Percentiles rank a stretch among this genome's conserved stretches.
Conservation (phyloP, 768 basidiomycete species). For the Auricularia sp. region DNA sequence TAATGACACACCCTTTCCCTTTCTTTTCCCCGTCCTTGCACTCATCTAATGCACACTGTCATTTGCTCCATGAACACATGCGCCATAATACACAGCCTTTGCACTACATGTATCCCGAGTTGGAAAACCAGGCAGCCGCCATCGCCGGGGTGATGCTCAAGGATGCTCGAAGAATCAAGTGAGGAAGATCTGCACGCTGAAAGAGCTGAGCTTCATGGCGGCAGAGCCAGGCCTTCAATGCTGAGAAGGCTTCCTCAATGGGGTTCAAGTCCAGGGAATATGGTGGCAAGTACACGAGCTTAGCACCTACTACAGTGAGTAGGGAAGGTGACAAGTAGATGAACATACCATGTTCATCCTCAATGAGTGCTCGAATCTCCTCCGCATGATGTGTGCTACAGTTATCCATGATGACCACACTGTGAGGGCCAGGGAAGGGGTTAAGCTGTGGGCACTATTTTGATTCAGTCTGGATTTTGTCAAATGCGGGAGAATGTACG, state of each 20-base stretch:
- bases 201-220: neutral
- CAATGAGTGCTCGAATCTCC: slow-evolving; percentile 8
- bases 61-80: no score
- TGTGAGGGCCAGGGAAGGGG: slow-evolving; percentile 13
- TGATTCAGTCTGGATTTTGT: neutral
- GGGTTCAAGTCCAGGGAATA: slow-evolving; percentile 32
- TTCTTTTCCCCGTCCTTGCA: no score
- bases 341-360: slow-evolving; percentile 3
- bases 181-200: neutral
- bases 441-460: slow-evolving; percentile 1
- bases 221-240: slow-evolving; percentile 16
- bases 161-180: neutral
- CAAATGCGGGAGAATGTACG: neutral
- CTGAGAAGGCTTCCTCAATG: slow-evolving; percentile 23
- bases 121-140: neutral
- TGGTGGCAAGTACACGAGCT: slow-evolving; percentile 19
- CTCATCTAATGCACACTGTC: no score
- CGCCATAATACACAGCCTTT: no score
- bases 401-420: slow-evolving; percentile 19
- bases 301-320: neutral
- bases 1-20: no score
- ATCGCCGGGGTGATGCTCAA: neutral
- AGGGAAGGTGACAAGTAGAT: neutral
- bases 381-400: slow-evolving; percentile 14
- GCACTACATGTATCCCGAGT: neutral